Conservation (phyloP, 2,329 filamentous ascomycete genomes). For the Aspergillus texensis region DNA sequence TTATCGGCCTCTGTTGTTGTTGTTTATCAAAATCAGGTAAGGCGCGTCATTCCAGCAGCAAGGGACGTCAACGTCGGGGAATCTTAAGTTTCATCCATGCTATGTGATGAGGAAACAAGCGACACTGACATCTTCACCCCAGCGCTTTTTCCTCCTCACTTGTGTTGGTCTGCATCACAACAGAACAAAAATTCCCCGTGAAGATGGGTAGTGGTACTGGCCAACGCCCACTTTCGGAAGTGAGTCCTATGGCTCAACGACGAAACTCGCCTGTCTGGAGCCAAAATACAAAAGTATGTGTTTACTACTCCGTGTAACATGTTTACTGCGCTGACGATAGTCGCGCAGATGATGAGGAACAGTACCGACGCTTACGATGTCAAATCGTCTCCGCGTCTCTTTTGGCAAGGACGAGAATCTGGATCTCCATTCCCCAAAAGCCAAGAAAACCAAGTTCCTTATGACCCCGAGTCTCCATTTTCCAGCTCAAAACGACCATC, state of each 20-base stretch:
- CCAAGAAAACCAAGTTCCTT: slow-evolving; percentile 68
- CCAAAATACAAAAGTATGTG: slow-evolving; percentile 68
- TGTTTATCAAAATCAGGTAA: slow-evolving; percentile 26
- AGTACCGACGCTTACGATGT: slow-evolving; percentile 71
- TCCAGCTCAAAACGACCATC: slow-evolving; percentile 81
- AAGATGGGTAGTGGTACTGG: slow-evolving; percentile 62
- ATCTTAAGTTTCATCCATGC: slow-evolving; percentile 5
- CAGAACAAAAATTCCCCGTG: slow-evolving; percentile 54
- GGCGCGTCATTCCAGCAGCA: slow-evolving; percentile 21
- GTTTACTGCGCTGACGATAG: slow-evolving; percentile 22
- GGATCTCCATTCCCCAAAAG: slow-evolving; percentile 67
- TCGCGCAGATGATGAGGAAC: slow-evolving; percentile 68
- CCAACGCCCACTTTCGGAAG: slow-evolving; percentile 82
- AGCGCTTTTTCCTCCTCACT: slow-evolving; percentile 13
- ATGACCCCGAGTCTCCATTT: slow-evolving; percentile 63
- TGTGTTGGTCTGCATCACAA: slow-evolving; percentile 5
- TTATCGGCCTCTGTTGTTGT: slow-evolving; percentile 20
- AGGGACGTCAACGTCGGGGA: slow-evolving; percentile 18
- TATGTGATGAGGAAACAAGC: slow-evolving; percentile 15
- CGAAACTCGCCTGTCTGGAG: slow-evolving; percentile 93
- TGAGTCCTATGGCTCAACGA: slow-evolving; percentile 81
- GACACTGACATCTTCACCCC: slow-evolving; percentile 17
- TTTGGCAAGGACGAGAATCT: slow-evolving; percentile 80
- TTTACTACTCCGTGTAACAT: neutral
- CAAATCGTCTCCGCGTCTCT: slow-evolving; percentile 74